These are phyloP conservation scores for Sporothrix inflata DNA, from an alignment of 2,329 filamentous ascomycete species.

Conservation along the genomic window DNA sequence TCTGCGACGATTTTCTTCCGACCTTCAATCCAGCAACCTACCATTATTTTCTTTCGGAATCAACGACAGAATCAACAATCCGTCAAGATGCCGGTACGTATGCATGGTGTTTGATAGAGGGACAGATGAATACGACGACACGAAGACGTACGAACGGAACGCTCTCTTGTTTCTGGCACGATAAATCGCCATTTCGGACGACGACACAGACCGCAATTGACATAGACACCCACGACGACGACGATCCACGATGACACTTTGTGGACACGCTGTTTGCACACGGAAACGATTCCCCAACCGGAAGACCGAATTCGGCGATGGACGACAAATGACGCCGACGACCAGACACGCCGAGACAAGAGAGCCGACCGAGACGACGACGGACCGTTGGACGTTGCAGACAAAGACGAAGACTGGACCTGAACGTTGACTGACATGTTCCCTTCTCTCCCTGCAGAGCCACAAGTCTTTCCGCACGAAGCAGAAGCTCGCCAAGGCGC, in stretches of 20 bases:
- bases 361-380: constrained; percentile 13
- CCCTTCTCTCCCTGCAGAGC: constrained; percentile 63
- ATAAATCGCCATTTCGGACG: not conserved
- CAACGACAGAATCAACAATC: constrained; percentile 40
- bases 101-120: not conserved
- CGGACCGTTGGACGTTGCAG: not conserved
- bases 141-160: constrained; percentile 11
- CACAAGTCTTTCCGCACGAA: constrained; percentile 99
- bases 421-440: constrained; percentile 17
- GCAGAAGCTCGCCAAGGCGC: constrained; percentile 99
- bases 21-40: constrained; percentile 34
- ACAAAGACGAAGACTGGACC: constrained; percentile 31
- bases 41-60: constrained; percentile 36
- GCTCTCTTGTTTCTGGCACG: constrained; percentile 9
- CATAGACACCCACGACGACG: not conserved
- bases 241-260: not conserved
- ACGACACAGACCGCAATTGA: not conserved
- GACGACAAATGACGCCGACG: not conserved
- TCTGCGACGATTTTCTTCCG: constrained; percentile 31
- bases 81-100: constrained; percentile 48
- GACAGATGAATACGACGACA: constrained; percentile 2
- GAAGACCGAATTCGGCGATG: not conserved
- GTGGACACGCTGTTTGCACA: not conserved
- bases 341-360: not conserved
- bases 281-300: not conserved